Evolutionary conservation across 495 filamentous ascomycete species (phyloP).

Genomic region (Penicillium cinerascens): DNA sequence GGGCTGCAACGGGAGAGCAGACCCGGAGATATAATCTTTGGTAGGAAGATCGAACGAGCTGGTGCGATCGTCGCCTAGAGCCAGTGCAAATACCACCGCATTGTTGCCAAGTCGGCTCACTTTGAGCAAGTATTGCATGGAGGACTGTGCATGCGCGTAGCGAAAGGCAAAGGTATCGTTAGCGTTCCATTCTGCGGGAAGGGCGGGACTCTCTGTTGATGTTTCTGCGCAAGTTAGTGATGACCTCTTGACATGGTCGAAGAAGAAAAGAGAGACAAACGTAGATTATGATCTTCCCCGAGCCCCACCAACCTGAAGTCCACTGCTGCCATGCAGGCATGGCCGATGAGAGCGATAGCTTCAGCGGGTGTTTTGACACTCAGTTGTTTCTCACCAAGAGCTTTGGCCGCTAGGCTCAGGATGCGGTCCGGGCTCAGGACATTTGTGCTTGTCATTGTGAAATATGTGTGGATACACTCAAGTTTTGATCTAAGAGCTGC

Average conservation of each 20-base stretch:
- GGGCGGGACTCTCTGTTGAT: conserved; percentile 48
- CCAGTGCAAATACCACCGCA: conserved; percentile 76
- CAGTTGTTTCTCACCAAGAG: conserved; percentile 29
- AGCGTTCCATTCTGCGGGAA: conserved; percentile 77
- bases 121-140: conserved; percentile 80
- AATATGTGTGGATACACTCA: no score
- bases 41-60: conserved; percentile 68
- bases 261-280: conserved; percentile 32
- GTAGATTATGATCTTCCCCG: conserved; percentile 69
- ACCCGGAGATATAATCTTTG: conserved; percentile 70
- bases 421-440: conserved; percentile 28
- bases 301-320: conserved; percentile 82
- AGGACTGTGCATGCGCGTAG: conserved; percentile 85
- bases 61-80: conserved; percentile 75
- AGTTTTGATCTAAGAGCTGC: background rate
- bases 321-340: conserved; percentile 77
- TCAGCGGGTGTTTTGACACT: conserved; percentile 76
- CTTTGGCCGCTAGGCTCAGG: conserved; percentile 31
- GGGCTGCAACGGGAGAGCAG: conserved; percentile 53
- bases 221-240: conserved; percentile 37
- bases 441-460: conserved; percentile 26
- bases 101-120: conserved; percentile 79
- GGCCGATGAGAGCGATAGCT: conserved; percentile 77
- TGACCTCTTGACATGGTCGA: background rate
- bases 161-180: conserved; percentile 70